Conservation (phyloP, 1,139 yeast genomes). For the Geotrichum candidum region DNA sequence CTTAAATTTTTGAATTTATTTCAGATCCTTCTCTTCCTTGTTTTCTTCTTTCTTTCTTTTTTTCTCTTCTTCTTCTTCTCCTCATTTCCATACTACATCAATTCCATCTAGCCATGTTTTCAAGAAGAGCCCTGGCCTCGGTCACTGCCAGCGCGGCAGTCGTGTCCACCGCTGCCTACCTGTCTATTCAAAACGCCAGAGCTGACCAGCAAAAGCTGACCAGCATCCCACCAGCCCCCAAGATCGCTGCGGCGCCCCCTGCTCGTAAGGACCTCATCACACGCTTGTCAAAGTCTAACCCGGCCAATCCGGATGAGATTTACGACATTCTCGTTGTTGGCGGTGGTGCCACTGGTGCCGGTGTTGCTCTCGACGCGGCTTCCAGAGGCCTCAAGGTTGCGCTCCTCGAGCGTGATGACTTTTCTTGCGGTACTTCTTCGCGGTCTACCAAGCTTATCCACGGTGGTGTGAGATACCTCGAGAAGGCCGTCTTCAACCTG, state of each 20-base stretch:
- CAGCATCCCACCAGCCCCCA: slow-evolving; percentile 6
- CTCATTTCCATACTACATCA: background rate
- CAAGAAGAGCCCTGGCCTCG: slow-evolving; percentile 6
- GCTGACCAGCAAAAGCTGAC: background rate
- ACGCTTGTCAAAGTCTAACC: slow-evolving; percentile 7
- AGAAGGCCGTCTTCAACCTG: slow-evolving; percentile 81
- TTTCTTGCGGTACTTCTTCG: slow-evolving; percentile 88
- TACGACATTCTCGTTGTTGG: slow-evolving; percentile 84
- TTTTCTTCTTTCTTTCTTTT: background rate
- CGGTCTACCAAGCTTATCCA: slow-evolving; percentile 97
- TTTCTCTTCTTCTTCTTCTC: background rate
- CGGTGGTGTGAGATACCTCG: slow-evolving; percentile 94
- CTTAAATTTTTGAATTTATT: background rate
- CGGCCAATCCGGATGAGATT: slow-evolving; percentile 17
- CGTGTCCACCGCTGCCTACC: slow-evolving; percentile 1
- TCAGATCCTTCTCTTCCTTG: background rate
- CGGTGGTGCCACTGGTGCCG: slow-evolving; percentile 96
- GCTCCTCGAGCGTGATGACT: slow-evolving; percentile 78
- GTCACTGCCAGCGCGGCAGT: background rate
- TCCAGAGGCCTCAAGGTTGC: slow-evolving; percentile 89
- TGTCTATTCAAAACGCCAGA: slow-evolving; percentile 8
- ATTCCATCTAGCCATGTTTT: background rate
- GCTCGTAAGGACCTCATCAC: slow-evolving; percentile 9
- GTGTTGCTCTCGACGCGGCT: slow-evolving; percentile 87
- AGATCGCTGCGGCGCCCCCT: slow-evolving; percentile 13